Evolutionary conservation across 805 yeast genomes (phyloP).

Genomic region (Ogataea haglerorum): DNA sequence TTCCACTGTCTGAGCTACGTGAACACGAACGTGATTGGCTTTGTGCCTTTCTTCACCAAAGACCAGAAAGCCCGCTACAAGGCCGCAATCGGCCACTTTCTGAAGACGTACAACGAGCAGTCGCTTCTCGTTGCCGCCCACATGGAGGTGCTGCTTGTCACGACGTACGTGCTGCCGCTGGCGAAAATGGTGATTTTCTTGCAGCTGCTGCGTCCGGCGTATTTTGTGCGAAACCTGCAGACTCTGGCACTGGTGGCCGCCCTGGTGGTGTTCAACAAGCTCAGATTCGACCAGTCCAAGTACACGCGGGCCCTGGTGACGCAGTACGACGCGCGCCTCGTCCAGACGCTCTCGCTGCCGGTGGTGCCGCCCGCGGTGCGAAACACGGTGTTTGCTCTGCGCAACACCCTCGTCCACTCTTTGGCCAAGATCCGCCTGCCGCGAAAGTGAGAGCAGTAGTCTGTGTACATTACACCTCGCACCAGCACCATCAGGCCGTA

Average conservation of each 20-base stretch:
- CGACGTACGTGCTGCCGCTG: conserved; percentile 38
- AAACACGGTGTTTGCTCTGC: conserved; percentile 7
- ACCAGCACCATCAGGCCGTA: conserved; percentile 10
- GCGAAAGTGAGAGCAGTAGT: background rate
- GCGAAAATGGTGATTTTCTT: conserved; percentile 41
- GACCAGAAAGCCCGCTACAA: conserved; percentile 28
- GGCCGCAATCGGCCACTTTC: conserved; percentile 31
- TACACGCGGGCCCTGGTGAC: conserved; percentile 49
- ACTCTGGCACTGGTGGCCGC: conserved; percentile 39
- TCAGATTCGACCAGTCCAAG: conserved; percentile 55
- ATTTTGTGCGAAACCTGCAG: conserved; percentile 28
- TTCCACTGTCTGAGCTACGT: conserved; percentile 64
- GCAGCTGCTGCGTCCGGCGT: conserved; percentile 30
- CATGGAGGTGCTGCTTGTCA: conserved; percentile 42
- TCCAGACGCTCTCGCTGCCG: conserved; percentile 34
- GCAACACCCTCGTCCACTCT: conserved; percentile 8
- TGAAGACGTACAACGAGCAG: conserved; percentile 40
- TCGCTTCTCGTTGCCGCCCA: conserved; percentile 44
- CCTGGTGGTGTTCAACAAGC: conserved; percentile 54
- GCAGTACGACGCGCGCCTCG: conserved; percentile 43
- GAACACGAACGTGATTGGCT: conserved; percentile 52
- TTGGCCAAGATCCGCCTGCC: conserved; percentile 16
- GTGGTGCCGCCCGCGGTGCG: conserved; percentile 34
- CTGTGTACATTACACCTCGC: conserved; percentile 9
- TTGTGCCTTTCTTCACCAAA: conserved; percentile 37